Percentiles rank a stretch among this genome's conserved stretches.
Evolutionary conservation across 805 yeast genomes (phyloP).

Genomic region (Candida dajiaensis): DNA sequence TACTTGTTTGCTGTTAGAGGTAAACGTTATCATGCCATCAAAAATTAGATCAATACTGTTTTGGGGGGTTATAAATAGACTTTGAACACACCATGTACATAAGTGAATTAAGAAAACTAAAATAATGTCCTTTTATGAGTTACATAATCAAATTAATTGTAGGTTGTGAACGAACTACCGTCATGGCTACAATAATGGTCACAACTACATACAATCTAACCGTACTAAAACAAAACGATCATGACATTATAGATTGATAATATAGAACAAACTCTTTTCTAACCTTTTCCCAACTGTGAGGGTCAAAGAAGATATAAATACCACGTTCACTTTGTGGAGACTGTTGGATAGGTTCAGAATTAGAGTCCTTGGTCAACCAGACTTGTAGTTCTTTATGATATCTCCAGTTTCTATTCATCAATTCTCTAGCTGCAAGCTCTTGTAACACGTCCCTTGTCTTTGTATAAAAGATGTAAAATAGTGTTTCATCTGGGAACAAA

Average conservation of each 20-base stretch:
- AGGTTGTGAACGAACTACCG: too few relatives aligned
- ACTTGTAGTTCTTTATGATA: conserved; percentile 93
- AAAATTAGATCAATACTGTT: neutral
- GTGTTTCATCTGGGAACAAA: conserved; percentile 80
- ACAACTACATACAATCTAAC: neutral
- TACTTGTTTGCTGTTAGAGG: conserved; percentile 90
- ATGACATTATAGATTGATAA: conserved; percentile 55
- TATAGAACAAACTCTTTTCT: conserved; percentile 60
- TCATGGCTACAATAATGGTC: too few relatives aligned
- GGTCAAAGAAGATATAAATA: conserved; percentile 90
- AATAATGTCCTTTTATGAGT: neutral
- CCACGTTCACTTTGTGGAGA: conserved; percentile 88
- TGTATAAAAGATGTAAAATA: conserved; percentile 89
- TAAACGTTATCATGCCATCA: conserved; percentile 87
- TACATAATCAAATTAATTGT: too few relatives aligned
- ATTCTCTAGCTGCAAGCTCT: conserved; percentile 88
- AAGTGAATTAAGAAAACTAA: neutral
- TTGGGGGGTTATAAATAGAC: neutral
- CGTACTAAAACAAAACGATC: neutral
- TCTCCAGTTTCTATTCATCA: conserved; percentile 92
- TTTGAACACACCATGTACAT: conserved; percentile 1
- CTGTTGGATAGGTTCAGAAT: conserved; percentile 78
- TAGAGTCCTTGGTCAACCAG: conserved; percentile 93
- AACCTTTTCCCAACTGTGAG: conserved; percentile 92
- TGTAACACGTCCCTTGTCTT: conserved; percentile 91